A percentile compares a stretch with the other conserved stretches of the same genome.
phyloP scores from a whole-genome alignment of 2,329 filamentous ascomycete genomes.

The Penicillium carneum region DNA sequence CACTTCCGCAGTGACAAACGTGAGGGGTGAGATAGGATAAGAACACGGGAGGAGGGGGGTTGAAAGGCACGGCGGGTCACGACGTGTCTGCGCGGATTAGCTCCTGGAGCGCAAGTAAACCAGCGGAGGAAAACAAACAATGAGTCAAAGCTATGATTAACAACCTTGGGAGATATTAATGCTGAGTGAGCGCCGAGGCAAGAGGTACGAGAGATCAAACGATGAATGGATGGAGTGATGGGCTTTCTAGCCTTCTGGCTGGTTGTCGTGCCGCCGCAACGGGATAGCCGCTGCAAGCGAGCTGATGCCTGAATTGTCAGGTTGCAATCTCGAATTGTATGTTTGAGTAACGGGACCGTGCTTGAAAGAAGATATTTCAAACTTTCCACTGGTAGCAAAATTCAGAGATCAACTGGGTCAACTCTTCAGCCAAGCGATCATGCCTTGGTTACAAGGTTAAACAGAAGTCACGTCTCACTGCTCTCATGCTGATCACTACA shows the following conservation, averaged over 20 bases:
- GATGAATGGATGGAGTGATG: conserved; percentile 43
- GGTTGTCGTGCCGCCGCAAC: conserved; percentile 50
- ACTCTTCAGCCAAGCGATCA: neutral
- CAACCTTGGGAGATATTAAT: conserved; percentile 15
- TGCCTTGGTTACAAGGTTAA: neutral
- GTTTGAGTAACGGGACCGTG: neutral
- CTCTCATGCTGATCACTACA: conserved; percentile 11
- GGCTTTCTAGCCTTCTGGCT: conserved; percentile 48
- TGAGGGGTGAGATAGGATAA: conserved; percentile 31
- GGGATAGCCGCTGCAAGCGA: conserved; percentile 53
- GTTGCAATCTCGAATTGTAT: conserved; percentile 10
- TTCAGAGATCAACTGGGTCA: neutral
- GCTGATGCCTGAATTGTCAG: conserved; percentile 33
- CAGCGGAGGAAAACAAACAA: conserved; percentile 18
- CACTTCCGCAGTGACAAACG: conserved; percentile 16
- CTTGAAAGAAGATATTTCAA: neutral
- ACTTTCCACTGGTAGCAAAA: no score
- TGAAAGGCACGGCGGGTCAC: conserved; percentile 36
- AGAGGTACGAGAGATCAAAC: conserved; percentile 29
- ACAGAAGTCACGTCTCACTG: neutral
- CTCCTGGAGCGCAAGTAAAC: conserved; percentile 20
- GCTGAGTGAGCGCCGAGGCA: conserved; percentile 24
- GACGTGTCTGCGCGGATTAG: conserved; percentile 29
- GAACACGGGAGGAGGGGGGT: conserved; percentile 34
- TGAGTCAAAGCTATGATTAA: conserved; percentile 20